These are phyloP conservation scores for Eimeria necatrix DNA, from an alignment of 169 alveolate species.

Conservation along the genomic window DNA sequence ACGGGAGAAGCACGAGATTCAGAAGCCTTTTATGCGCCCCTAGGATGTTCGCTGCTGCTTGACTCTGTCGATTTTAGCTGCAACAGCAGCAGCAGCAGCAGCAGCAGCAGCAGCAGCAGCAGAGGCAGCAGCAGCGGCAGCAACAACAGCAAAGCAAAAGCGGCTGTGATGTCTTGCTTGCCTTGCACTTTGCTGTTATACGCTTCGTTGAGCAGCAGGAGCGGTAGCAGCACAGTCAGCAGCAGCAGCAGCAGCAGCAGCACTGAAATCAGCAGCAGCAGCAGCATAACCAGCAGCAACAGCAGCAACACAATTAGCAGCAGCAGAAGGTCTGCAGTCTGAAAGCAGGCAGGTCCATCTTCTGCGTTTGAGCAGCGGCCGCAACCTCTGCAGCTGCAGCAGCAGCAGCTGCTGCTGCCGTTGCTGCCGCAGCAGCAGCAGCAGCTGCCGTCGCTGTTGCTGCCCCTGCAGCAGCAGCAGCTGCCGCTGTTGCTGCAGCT, in stretches of 20 bases:
- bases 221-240: background rate
- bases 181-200: no score
- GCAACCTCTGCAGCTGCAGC: no score
- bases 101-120: background rate
- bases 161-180: no score
- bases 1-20: background rate
- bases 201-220: constrained; percentile 3
- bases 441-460: background rate
- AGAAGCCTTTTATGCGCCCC: background rate
- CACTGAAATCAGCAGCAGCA: no score
- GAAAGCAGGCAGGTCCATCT: no score
- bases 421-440: background rate
- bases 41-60: background rate
- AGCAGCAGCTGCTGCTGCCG: constrained; percentile 1
- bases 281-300: no score
- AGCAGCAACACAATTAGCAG: no score
- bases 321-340: no score
- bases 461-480: no score
- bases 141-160: constrained; percentile 16
- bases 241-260: background rate
- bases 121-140: constrained; percentile 1
- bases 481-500: no score
- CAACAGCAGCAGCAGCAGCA: constrained; percentile 33
- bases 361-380: no score
- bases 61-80: background rate